A percentile compares a stretch with the other conserved stretches of the same genome.
Evolutionary conservation across 345 rosid genomes (phyloP).

Genomic region (Eucalyptus erythrocorys): DNA sequence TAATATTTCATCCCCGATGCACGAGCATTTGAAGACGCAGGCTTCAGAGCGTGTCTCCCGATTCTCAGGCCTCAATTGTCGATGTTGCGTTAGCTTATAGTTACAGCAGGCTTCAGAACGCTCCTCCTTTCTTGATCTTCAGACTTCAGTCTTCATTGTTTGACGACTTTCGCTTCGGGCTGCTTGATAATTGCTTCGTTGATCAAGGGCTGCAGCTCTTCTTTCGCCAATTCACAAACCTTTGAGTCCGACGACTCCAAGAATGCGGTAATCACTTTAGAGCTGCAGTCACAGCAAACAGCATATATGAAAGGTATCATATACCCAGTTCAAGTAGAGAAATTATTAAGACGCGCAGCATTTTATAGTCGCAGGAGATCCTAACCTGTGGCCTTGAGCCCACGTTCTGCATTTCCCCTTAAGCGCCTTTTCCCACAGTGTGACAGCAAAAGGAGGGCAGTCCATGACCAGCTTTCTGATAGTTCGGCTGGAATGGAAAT

Average conservation of each 20-base stretch:
- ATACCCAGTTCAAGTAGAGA: not conserved
- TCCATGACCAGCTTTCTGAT: constrained; percentile 69
- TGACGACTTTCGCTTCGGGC: constrained; percentile 17
- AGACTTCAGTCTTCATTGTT: not conserved
- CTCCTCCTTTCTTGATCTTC: not conserved
- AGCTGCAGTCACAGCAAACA: constrained; percentile 33
- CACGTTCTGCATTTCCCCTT: constrained; percentile 47
- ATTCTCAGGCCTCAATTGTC: not conserved
- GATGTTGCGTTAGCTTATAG: not conserved
- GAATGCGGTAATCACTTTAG: constrained; percentile 64
- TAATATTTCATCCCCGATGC: not conserved
- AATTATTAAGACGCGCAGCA: not conserved
- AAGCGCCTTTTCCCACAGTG: constrained; percentile 66
- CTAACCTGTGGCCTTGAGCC: constrained; percentile 90
- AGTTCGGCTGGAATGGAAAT: constrained; percentile 75
- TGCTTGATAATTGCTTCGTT: constrained; percentile 47
- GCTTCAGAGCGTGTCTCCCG: not conserved
- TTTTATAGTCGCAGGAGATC: not conserved
- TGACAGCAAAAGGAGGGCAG: constrained; percentile 51
- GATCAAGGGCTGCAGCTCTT: constrained; percentile 64
- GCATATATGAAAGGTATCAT: not conserved
- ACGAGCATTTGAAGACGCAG: not conserved
- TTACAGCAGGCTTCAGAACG: not conserved
- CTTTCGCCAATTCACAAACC: constrained; percentile 32
- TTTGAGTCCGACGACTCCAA: constrained; percentile 44